A percentile compares a stretch with the other conserved stretches of the same genome.
Conservation (phyloP, 2,329 filamentous ascomycete species). For the Fusarium pseudograminearum region DNA sequence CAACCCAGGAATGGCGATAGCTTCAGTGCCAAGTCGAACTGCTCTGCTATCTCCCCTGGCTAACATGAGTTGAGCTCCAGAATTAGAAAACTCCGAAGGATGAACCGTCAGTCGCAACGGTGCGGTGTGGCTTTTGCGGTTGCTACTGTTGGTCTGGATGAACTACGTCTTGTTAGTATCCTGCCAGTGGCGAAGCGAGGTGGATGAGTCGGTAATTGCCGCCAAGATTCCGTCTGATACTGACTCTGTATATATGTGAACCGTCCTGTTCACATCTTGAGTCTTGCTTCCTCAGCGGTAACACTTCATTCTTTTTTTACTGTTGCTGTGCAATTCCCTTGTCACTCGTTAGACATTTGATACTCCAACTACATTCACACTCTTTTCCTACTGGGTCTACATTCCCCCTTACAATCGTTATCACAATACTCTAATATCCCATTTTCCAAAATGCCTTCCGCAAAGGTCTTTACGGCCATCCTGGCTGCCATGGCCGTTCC, state of each 20-base stretch:
- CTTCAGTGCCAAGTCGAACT: conserved; percentile 15
- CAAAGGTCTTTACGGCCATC: conserved; percentile 39
- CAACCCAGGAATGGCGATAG: conserved; percentile 32
- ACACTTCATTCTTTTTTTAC: conserved; percentile 30
- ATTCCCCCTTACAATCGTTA: conserved; percentile 29
- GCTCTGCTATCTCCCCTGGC: neutral
- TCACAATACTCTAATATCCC: conserved; percentile 16
- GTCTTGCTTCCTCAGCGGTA: conserved; percentile 17
- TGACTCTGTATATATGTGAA: conserved; percentile 24
- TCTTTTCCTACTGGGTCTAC: conserved; percentile 7
- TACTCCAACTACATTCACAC: conserved; percentile 26
- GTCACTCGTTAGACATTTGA: conserved; percentile 36
- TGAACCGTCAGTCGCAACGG: conserved; percentile 2
- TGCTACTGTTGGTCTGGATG: neutral
- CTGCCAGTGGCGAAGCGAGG: conserved; percentile 9
- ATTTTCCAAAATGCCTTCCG: conserved; percentile 26
- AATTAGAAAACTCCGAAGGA: conserved; percentile 6
- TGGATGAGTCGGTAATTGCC: conserved; percentile 19
- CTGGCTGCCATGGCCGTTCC: conserved; percentile 35
- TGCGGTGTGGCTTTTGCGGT: neutral
- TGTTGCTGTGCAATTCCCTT: conserved; percentile 29
- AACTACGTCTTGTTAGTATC: conserved; percentile 4
- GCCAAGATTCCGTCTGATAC: neutral
- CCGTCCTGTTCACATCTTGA: neutral
- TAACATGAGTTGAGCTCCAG: conserved; percentile 16